phyloP scores from a whole-genome alignment of 2,329 filamentous ascomycete species.

The Rhynchosporium graminicola region DNA sequence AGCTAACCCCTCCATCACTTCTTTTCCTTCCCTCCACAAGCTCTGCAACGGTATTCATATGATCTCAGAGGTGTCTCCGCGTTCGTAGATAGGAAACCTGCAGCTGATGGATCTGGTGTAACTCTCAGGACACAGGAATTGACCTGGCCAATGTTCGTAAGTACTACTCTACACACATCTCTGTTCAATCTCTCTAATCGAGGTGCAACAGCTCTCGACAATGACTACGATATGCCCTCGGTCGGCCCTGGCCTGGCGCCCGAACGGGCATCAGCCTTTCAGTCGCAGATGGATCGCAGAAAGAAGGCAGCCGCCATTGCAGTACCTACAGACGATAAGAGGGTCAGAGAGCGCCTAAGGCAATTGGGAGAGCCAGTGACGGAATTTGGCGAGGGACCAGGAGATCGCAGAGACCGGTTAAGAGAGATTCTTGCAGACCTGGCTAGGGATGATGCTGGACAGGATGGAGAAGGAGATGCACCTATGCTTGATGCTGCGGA shows the following conservation, averaged over 20 bases:
- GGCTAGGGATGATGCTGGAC: slow-evolving; percentile 59
- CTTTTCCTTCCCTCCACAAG: slow-evolving; percentile 26
- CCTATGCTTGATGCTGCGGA: slow-evolving; percentile 57
- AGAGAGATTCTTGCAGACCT: slow-evolving; percentile 77
- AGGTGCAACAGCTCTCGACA: slow-evolving; percentile 60
- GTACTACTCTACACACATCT: slow-evolving; percentile 39
- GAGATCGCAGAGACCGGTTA: slow-evolving; percentile 82
- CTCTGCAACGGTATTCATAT: slow-evolving; percentile 41
- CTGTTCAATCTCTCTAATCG: slow-evolving; percentile 31
- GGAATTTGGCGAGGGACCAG: slow-evolving; percentile 86
- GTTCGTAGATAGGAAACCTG: slow-evolving; percentile 20
- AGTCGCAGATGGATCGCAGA: slow-evolving; percentile 81
- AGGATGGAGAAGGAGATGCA: slow-evolving; percentile 62
- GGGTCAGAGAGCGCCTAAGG: slow-evolving; percentile 77
- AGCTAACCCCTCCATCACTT: slow-evolving; percentile 39
- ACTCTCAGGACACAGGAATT: slow-evolving; percentile 48
- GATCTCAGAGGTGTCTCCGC: slow-evolving; percentile 29
- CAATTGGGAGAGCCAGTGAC: slow-evolving; percentile 93
- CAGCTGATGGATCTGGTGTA: slow-evolving; percentile 35
- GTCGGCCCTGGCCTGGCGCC: slow-evolving; percentile 38
- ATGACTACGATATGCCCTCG: slow-evolving; percentile 64
- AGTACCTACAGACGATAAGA: slow-evolving; percentile 90
- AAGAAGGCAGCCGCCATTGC: slow-evolving; percentile 83
- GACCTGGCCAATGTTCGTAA: slow-evolving; percentile 64
- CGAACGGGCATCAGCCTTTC: slow-evolving; percentile 40